phyloP scores from a whole-genome alignment of 2,329 filamentous ascomycete species.

The Botrytis squamosa region DNA sequence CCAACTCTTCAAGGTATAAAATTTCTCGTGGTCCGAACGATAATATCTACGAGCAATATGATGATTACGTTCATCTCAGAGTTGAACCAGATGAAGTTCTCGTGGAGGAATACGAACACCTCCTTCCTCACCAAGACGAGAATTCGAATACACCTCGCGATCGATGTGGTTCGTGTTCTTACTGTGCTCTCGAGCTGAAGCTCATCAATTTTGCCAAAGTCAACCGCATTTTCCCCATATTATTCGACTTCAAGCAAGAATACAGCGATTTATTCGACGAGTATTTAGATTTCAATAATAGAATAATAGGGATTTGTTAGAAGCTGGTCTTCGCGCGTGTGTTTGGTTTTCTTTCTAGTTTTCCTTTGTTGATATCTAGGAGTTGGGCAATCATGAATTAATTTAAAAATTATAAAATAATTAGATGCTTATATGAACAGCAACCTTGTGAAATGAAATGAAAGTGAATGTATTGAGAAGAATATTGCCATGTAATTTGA shows the following conservation, averaged over 20 bases:
- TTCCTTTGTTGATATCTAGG: background rate
- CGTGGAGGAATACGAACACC: background rate
- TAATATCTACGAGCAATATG: background rate
- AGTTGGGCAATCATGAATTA: background rate
- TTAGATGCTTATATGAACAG: background rate
- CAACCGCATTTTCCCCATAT: background rate
- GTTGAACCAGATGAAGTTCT: background rate
- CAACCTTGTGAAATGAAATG: background rate
- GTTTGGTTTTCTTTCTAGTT: background rate
- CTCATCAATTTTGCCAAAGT: background rate
- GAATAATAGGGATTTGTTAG: background rate
- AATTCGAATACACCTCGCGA: background rate
- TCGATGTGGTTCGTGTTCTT: background rate
- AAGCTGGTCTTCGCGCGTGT: background rate
- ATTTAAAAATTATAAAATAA: background rate
- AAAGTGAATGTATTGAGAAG: background rate
- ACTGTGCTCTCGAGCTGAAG: background rate
- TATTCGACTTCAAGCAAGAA: background rate
- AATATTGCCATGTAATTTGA: fast-evolving
- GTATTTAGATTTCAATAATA: background rate
- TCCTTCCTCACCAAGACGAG: background rate
- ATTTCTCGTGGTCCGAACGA: too few relatives aligned
- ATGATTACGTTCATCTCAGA: background rate
- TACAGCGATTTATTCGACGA: background rate
- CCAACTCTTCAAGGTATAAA: background rate